A percentile compares a stretch with the other conserved stretches of the same genome.
phyloP scores from a whole-genome alignment of 1,139 yeast genomes.

The Yarrowia galli region DNA sequence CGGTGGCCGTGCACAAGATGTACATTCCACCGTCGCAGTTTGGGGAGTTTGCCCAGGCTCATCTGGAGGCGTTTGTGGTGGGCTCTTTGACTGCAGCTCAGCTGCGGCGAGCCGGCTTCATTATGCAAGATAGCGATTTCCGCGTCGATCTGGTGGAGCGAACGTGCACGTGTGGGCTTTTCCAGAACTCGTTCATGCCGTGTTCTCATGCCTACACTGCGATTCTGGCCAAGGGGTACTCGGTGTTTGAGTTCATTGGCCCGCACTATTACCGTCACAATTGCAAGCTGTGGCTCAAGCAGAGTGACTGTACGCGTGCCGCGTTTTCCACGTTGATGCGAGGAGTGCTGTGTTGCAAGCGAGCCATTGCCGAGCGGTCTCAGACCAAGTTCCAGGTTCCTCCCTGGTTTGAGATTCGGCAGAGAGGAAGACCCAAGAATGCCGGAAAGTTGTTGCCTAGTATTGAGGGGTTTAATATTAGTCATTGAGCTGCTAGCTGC shows the following conservation, averaged over 20 bases:
- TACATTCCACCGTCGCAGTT: conserved; percentile 31
- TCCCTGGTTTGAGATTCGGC: conserved; percentile 33
- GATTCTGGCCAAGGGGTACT: conserved; percentile 31
- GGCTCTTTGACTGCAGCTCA: conserved; percentile 17
- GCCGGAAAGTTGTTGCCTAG: conserved; percentile 27
- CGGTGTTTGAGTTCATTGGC: conserved; percentile 33
- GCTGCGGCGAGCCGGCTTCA: conserved; percentile 16
- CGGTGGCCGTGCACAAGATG: conserved; percentile 30
- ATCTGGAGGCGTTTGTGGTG: conserved; percentile 36
- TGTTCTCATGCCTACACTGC: conserved; percentile 29
- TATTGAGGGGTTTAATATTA: conserved; percentile 24
- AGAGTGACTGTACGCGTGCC: conserved; percentile 30
- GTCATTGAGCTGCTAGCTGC: background rate
- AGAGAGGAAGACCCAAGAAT: conserved; percentile 29
- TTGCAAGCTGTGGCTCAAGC: conserved; percentile 36
- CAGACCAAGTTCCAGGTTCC: conserved; percentile 36
- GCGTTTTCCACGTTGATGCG: conserved; percentile 22
- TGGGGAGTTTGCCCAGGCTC: conserved; percentile 34
- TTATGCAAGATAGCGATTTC: conserved; percentile 32
- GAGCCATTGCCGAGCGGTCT: conserved; percentile 21
- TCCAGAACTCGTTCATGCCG: conserved; percentile 31
- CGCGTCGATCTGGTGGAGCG: conserved; percentile 25
- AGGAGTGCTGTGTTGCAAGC: conserved; percentile 23
- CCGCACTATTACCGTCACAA: conserved; percentile 34
- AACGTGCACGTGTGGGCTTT: conserved; percentile 28